Evolutionary conservation across 2,329 filamentous ascomycete genomes (phyloP).

Genomic region (Pleoardoris graminearum): DNA sequence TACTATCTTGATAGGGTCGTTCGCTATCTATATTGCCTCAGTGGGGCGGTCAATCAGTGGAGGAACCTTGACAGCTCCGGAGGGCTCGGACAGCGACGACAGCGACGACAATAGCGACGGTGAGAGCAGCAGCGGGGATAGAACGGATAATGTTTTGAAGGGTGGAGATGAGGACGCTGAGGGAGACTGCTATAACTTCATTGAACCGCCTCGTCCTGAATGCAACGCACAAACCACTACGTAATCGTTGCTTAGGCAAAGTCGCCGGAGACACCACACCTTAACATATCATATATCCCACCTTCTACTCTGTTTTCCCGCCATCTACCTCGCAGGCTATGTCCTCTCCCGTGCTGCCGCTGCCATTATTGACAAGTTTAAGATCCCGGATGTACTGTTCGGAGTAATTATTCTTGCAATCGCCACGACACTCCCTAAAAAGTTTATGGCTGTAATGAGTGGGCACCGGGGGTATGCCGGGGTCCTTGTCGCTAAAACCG

Average conservation of each 20-base stretch:
- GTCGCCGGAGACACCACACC: conserved; percentile 13
- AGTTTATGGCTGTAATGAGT: conserved; percentile 54
- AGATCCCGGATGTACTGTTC: conserved; percentile 53
- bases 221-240: too few species aligned
- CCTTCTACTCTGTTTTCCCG: conserved; percentile 51
- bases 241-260: too few species aligned
- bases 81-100: conserved; percentile 48
- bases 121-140: conserved; percentile 4
- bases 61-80: conserved; percentile 48
- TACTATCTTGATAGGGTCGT: conserved; percentile 47
- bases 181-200: too few species aligned
- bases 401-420: conserved; percentile 55
- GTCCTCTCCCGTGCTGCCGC: conserved; percentile 53
- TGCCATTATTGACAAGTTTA: conserved; percentile 47
- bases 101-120: conserved; percentile 31
- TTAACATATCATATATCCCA: conserved; percentile 48
- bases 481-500: conserved; percentile 58
- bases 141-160: too few species aligned
- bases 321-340: conserved; percentile 54
- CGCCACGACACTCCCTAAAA: conserved; percentile 61
- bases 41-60: conserved; percentile 52
- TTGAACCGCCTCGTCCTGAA: too few species aligned
- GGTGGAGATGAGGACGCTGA: too few species aligned
- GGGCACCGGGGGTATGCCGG: conserved; percentile 52
- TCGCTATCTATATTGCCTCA: conserved; percentile 51